Percentiles rank a stretch among this genome's conserved stretches.
phyloP scores from a whole-genome alignment of 2,329 filamentous ascomycete species.

The Magnaporthiopsis poae region DNA sequence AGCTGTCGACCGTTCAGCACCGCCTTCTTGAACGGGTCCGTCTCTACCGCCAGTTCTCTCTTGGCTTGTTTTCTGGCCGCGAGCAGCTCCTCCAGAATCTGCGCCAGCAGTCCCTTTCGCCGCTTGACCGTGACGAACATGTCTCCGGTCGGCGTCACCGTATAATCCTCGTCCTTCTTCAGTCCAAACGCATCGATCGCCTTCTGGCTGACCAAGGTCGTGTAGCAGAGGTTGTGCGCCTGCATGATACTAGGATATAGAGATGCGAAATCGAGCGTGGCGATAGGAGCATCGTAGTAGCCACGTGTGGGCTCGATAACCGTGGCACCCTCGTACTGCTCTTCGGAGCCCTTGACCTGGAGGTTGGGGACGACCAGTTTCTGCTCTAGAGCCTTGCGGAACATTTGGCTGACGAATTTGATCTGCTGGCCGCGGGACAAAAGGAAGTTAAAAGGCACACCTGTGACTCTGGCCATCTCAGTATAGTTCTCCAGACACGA shows the following conservation, averaged over 20 bases:
- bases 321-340: constrained; percentile 94
- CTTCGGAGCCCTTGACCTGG: constrained; percentile 58
- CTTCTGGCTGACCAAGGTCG: constrained; percentile 73
- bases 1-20: constrained; percentile 94
- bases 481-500: constrained; percentile 99
- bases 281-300: constrained; percentile 90
- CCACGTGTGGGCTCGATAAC: constrained; percentile 91
- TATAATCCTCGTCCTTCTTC: constrained; percentile 87
- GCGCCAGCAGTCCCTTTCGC: constrained; percentile 81
- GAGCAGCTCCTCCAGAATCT: constrained; percentile 90
- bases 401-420: constrained; percentile 94
- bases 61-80: constrained; percentile 91
- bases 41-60: constrained; percentile 77
- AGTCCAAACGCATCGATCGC: constrained; percentile 67
- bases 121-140: constrained; percentile 81
- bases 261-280: constrained; percentile 95
- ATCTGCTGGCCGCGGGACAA: constrained; percentile 89
- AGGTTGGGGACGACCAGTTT: constrained; percentile 89
- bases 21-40: constrained; percentile 93
- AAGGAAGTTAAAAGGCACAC: constrained; percentile 91
- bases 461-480: constrained; percentile 98
- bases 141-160: constrained; percentile 88
- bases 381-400: constrained; percentile 87
- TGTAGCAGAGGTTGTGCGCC: constrained; percentile 96
- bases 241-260: constrained; percentile 98